phyloP scores from a whole-genome alignment of 2,329 filamentous ascomycete genomes.

The Cladosporium sp. region DNA sequence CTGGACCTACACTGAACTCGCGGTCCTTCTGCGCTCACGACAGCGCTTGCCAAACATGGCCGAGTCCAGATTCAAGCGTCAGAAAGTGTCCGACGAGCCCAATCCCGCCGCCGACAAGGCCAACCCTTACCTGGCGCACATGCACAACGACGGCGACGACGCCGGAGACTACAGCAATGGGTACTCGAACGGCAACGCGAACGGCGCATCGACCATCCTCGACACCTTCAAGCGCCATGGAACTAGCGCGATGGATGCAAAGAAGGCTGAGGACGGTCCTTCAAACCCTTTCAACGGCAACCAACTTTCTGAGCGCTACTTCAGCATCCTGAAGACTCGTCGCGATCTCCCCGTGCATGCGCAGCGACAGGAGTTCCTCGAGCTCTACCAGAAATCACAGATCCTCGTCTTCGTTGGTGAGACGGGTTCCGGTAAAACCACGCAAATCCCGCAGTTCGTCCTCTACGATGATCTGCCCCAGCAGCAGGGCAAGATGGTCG shows the following conservation, averaged over 20 bases:
- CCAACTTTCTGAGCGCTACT: constrained; percentile 75
- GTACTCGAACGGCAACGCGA: constrained; percentile 32
- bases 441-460: constrained; percentile 97
- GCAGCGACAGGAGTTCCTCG: constrained; percentile 86
- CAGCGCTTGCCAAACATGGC: constrained; percentile 10
- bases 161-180: constrained; percentile 26
- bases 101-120: constrained; percentile 47
- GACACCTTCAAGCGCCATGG: constrained; percentile 66
- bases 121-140: constrained; percentile 91
- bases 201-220: constrained; percentile 34
- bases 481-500: constrained; percentile 77
- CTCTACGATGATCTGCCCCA: constrained; percentile 95
- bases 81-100: constrained; percentile 53
- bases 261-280: constrained; percentile 69
- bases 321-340: constrained; percentile 77
- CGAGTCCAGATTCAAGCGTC: constrained; percentile 33
- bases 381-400: constrained; percentile 87
- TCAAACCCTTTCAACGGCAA: constrained; percentile 78
- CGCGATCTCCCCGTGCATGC: constrained; percentile 85
- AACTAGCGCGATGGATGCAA: constrained; percentile 71
- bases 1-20: not conserved
- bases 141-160: constrained; percentile 54
- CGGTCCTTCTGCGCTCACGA: not conserved
- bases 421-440: constrained; percentile 98
- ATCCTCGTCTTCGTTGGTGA: constrained; percentile 98